Evolutionary conservation across 768 basidiomycete genomes (phyloP).

Genomic region (Termitomyces sp.): DNA sequence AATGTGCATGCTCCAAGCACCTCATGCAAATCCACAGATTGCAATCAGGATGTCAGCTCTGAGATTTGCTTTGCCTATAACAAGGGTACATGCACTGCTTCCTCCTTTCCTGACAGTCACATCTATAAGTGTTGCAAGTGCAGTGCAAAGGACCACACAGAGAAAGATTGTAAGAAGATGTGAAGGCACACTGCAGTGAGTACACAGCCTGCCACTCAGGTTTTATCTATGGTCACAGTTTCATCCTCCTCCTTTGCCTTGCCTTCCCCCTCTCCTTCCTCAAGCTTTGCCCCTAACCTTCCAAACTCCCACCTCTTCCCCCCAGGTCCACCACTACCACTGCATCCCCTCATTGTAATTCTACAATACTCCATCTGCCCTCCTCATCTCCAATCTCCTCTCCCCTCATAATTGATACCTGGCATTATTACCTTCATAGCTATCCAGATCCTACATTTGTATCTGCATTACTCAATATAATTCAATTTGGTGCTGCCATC

Average conservation of each 20-base stretch:
- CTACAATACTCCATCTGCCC: neutral
- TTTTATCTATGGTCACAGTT: neutral
- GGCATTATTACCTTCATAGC: slow-evolving; percentile 18
- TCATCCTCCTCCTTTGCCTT: neutral
- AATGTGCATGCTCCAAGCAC: neutral
- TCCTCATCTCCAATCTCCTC: neutral
- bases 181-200: no score
- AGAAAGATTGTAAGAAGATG: neutral
- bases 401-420: slow-evolving; percentile 15
- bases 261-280: no score
- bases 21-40: neutral
- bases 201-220: no score
- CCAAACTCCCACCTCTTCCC: no score
- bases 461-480: slow-evolving; percentile 14
- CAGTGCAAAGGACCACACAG: slow-evolving; percentile 2
- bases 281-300: no score
- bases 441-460: slow-evolving; percentile 25
- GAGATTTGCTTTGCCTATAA: neutral
- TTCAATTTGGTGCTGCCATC: slow-evolving; percentile 19
- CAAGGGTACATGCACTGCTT: neutral
- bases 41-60: neutral
- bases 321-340: neutral
- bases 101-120: neutral
- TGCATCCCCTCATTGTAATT: slow-evolving; percentile 20
- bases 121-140: neutral